Percentiles rank a stretch among this genome's conserved stretches.
Evolutionary conservation across 1,139 yeast genomes (phyloP).

Genomic region (Saccharomycopsis hybrid): DNA sequence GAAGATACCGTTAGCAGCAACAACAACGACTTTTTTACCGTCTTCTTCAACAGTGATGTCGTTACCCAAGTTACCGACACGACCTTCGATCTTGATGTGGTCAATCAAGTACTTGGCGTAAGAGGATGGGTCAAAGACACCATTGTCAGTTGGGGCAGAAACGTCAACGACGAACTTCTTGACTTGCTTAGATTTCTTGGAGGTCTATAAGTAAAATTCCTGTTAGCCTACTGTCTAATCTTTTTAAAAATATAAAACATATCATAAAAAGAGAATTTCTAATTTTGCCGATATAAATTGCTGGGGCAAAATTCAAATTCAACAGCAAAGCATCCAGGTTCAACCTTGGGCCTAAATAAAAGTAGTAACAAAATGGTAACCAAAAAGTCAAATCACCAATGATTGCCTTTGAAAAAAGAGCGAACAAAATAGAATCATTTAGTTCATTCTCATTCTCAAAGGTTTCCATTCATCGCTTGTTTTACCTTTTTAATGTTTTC

Average conservation of each 20-base stretch:
- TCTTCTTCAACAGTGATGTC: conserved; percentile 83
- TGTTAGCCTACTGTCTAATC: conserved; percentile 37
- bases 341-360: background rate
- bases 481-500: too few relatives aligned
- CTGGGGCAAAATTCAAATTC: background rate
- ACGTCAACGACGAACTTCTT: conserved; percentile 95
- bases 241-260: background rate
- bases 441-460: background rate
- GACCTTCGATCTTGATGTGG: conserved; percentile 98
- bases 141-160: conserved; percentile 95
- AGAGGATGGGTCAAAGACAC: conserved; percentile 95
- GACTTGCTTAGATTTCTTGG: conserved; percentile 70
- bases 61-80: conserved; percentile 95
- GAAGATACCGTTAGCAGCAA: conserved; percentile 90
- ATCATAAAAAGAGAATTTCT: background rate
- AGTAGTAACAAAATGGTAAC: background rate
- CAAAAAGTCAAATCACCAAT: background rate
- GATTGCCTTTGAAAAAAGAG: background rate
- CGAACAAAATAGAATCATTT: background rate
- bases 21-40: conserved; percentile 73
- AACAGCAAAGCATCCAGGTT: conserved; percentile 30
- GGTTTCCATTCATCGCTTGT: too few relatives aligned
- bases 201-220: conserved; percentile 45
- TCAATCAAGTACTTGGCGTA: conserved; percentile 97
- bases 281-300: background rate